phyloP scores from a whole-genome alignment of 2,329 filamentous ascomycete species.

The Exophiala viscosa region DNA sequence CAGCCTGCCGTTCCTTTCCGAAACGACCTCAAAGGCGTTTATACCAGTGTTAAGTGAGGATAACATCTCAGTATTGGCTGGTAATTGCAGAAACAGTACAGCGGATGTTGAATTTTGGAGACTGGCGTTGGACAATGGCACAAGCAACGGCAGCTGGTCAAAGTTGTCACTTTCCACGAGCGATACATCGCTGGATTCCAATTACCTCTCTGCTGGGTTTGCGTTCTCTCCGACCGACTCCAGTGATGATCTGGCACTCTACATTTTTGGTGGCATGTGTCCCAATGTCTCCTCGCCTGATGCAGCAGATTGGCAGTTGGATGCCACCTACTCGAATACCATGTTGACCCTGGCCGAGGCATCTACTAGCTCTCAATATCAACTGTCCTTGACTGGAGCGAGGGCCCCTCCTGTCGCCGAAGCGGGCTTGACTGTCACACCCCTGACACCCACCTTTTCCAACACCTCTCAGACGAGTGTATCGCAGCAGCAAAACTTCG shows the following conservation, averaged over 20 bases:
- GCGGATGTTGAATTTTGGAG: slow-evolving; percentile 62
- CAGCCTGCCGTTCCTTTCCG: slow-evolving; percentile 60
- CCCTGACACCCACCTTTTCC: slow-evolving; percentile 65
- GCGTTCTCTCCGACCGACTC: slow-evolving; percentile 63
- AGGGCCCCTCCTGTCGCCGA: slow-evolving; percentile 70
- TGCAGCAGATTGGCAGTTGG: slow-evolving; percentile 57
- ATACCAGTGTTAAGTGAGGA: slow-evolving; percentile 61
- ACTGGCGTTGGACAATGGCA: slow-evolving; percentile 50
- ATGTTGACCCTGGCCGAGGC: slow-evolving; percentile 62
- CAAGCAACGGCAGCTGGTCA: slow-evolving; percentile 54
- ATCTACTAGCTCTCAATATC: slow-evolving; percentile 23
- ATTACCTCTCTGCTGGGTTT: slow-evolving; percentile 59
- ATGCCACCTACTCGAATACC: slow-evolving; percentile 72
- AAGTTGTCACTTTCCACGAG: slow-evolving; percentile 39
- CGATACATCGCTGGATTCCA: slow-evolving; percentile 44
- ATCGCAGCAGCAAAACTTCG: slow-evolving; percentile 71
- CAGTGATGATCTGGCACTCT: slow-evolving; percentile 54
- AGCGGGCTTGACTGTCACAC: slow-evolving; percentile 81
- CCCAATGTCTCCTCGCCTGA: slow-evolving; percentile 41
- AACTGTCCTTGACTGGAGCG: slow-evolving; percentile 46
- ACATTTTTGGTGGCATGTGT: slow-evolving; percentile 90
- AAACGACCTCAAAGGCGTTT: slow-evolving; percentile 55
- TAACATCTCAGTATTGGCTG: slow-evolving; percentile 68
- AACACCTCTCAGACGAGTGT: slow-evolving; percentile 60
- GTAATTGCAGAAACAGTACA: slow-evolving; percentile 60